Evolutionary conservation across 2,329 filamentous ascomycete species (phyloP).

Genomic region (Neoascochyta sp.): DNA sequence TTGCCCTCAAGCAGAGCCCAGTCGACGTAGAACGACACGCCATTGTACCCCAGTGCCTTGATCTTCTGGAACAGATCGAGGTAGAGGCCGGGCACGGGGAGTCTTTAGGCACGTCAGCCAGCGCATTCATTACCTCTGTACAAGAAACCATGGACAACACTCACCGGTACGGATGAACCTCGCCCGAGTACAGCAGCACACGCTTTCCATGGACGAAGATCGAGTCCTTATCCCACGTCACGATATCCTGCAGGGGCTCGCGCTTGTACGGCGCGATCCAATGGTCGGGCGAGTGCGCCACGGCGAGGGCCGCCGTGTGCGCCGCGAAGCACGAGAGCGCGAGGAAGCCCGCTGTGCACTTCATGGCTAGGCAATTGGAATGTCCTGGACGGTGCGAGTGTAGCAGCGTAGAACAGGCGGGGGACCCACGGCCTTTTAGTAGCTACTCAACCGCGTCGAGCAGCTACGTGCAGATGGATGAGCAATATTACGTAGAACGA

Average conservation of each 20-base stretch:
- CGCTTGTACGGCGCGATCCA: slow-evolving; percentile 50
- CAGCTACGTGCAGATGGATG: no score
- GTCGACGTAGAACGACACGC: slow-evolving; percentile 73
- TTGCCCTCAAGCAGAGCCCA: slow-evolving; percentile 77
- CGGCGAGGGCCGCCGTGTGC: slow-evolving; percentile 46
- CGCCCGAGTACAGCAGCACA: slow-evolving; percentile 68
- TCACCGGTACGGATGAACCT: slow-evolving; percentile 66
- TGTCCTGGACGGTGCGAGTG: no score
- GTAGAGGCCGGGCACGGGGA: slow-evolving; percentile 61
- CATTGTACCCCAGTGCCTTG: slow-evolving; percentile 74
- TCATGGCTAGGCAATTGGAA: no score
- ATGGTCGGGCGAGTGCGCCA: slow-evolving; percentile 49
- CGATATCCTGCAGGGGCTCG: slow-evolving; percentile 54
- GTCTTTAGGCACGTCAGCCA: slow-evolving; percentile 33
- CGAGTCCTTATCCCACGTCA: slow-evolving; percentile 70
- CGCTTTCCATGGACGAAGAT: slow-evolving; percentile 67
- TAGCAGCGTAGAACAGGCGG: no score
- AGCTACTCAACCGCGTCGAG: no score
- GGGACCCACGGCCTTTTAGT: no score
- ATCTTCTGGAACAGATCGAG: slow-evolving; percentile 79
- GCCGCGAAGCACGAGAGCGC: slow-evolving; percentile 42
- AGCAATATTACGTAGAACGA: no score
- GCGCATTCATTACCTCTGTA: no score
- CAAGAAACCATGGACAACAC: slow-evolving; percentile 2
- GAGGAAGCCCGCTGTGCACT: no score